These are phyloP conservation scores for Metschnikowia kofuensis DNA, from an alignment of 805 yeast species.

Conservation along the genomic window DNA sequence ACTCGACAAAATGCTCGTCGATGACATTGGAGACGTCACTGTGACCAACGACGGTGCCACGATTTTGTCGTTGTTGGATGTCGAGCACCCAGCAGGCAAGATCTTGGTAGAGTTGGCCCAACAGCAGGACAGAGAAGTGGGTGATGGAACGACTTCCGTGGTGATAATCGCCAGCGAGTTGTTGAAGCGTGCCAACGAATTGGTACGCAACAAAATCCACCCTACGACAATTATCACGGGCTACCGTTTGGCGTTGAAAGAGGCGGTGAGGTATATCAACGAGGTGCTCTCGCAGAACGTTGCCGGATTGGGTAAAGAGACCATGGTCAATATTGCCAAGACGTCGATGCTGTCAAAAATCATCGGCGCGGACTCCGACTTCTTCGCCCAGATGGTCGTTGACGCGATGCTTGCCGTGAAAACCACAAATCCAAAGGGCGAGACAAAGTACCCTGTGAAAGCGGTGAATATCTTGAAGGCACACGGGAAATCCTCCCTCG, in stretches of 20 bases:
- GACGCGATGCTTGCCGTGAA: constrained; percentile 95
- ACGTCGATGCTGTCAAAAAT: constrained; percentile 97
- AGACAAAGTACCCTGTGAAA: constrained; percentile 89
- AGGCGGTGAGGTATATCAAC: constrained; percentile 81
- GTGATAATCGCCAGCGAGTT: constrained; percentile 94
- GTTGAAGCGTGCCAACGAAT: constrained; percentile 86
- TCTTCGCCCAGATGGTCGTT: constrained; percentile 86
- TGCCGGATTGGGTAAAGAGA: constrained; percentile 75
- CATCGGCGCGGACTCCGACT: constrained; percentile 90
- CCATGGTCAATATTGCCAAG: constrained; percentile 86
- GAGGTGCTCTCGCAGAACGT: constrained; percentile 83
- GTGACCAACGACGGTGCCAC: constrained; percentile 99
- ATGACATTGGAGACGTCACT: constrained; percentile 97
- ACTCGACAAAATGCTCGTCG: constrained; percentile 96
- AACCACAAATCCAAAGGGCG: constrained; percentile 85
- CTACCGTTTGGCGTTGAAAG: constrained; percentile 87
- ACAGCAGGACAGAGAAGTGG: constrained; percentile 98
- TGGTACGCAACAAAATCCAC: constrained; percentile 90
- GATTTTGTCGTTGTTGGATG: constrained; percentile 83
- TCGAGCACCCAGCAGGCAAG: constrained; percentile 98
- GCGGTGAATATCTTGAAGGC: constrained; percentile 96
- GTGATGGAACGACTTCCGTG: constrained; percentile 97
- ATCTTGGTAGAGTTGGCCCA: constrained; percentile 95
- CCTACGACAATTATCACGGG: constrained; percentile 98
- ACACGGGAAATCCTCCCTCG: constrained; percentile 89